These are phyloP conservation scores for Picochlorum sp. DNA, from an alignment of 139 green algal species.

Conservation along the genomic window DNA sequence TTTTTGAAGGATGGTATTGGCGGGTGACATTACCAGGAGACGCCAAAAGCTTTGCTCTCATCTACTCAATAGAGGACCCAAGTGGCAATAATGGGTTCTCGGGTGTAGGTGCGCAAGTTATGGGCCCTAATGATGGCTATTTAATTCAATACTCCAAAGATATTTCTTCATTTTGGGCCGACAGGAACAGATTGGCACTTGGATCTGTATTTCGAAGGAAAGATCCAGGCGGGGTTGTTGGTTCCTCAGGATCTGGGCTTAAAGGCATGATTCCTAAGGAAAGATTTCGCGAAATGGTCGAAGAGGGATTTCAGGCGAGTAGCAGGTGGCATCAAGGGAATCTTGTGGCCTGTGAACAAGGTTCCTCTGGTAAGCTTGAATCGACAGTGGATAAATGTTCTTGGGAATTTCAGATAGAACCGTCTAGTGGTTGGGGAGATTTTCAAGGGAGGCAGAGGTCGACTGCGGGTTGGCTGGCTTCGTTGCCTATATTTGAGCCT, in stretches of 20 bases:
- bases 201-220: constrained; percentile 47
- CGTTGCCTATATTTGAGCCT: constrained; percentile 90
- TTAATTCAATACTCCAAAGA: constrained; percentile 70
- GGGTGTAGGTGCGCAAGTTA: constrained; percentile 71
- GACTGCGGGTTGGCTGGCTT: constrained; percentile 87
- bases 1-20: constrained; percentile 98
- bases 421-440: constrained; percentile 71
- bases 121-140: constrained; percentile 87
- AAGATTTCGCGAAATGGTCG: constrained; percentile 39
- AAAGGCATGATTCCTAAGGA: neutral
- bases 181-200: constrained; percentile 41
- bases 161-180: constrained; percentile 67
- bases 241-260: neutral
- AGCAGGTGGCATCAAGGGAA: constrained; percentile 52
- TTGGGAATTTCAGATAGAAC: constrained; percentile 61
- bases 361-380: constrained; percentile 27
- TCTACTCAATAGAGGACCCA: constrained; percentile 91
- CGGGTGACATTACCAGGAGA: constrained; percentile 69
- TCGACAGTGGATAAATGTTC: constrained; percentile 30
- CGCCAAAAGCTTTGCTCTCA: constrained; percentile 84
- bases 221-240: neutral
- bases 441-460: constrained; percentile 35
- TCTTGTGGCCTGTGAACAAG: constrained; percentile 38
- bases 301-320: constrained; percentile 64
- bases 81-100: constrained; percentile 15